A percentile compares a stretch with the other conserved stretches of the same genome.
These are phyloP conservation scores for Penicillium parvum DNA, from an alignment of 495 filamentous ascomycete genomes.

Conservation along the genomic window DNA sequence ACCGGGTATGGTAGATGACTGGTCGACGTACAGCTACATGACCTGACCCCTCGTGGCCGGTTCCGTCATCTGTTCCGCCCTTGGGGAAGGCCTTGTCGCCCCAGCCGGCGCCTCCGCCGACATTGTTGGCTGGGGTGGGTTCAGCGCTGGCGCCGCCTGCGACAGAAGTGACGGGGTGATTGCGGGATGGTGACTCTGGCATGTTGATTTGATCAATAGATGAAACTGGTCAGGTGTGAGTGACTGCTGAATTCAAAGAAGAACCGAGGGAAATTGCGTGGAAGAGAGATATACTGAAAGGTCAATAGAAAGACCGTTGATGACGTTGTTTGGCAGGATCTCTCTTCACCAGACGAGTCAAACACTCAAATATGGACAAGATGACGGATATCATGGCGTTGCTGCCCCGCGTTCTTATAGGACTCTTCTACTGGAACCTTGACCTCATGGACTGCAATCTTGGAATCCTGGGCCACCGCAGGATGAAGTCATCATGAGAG, in stretches of 20 bases:
- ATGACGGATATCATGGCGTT: conserved; percentile 6
- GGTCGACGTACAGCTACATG: conserved; percentile 28
- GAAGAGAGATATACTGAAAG: background rate
- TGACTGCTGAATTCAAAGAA: too few species aligned
- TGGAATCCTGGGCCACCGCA: background rate
- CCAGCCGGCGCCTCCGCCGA: conserved; percentile 15
- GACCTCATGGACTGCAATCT: conserved; percentile 2
- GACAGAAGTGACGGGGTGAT: conserved; percentile 15
- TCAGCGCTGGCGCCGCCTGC: conserved; percentile 24
- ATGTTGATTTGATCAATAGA: conserved; percentile 5
- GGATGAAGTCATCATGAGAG: conserved; percentile 24
- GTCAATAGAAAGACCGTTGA: background rate
- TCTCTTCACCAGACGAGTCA: conserved; percentile 7
- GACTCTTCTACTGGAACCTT: background rate
- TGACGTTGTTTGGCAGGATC: conserved; percentile 4
- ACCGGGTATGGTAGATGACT: too few species aligned
- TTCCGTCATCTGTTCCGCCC: conserved; percentile 13
- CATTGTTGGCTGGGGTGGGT: conserved; percentile 35
- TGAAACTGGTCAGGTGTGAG: too few species aligned
- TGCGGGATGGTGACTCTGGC: conserved; percentile 10
- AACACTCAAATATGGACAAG: conserved; percentile 7
- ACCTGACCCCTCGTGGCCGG: conserved; percentile 16
- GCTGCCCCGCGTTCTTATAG: background rate
- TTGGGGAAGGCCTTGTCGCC: conserved; percentile 19
- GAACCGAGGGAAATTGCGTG: too few species aligned